These are phyloP conservation scores for Xylaria digitata DNA, from an alignment of 2,329 filamentous ascomycete species.

Conservation along the genomic window DNA sequence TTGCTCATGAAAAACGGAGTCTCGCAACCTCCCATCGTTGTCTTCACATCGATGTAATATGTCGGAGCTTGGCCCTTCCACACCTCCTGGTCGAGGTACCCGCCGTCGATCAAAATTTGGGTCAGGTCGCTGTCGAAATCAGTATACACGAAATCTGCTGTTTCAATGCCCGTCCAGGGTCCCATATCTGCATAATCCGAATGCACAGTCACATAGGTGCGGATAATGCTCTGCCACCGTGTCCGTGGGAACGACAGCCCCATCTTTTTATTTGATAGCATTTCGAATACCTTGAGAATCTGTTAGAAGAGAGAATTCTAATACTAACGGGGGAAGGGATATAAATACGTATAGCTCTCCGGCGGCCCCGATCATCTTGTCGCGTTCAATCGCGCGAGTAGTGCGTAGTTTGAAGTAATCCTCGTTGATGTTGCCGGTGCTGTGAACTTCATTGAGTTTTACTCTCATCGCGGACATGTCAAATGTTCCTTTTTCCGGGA, in stretches of 20 bases:
- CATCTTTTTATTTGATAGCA: conserved; percentile 8
- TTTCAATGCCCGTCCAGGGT: conserved; percentile 13
- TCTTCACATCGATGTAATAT: conserved; percentile 16
- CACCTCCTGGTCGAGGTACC: not conserved
- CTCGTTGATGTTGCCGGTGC: not conserved
- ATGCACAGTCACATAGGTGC: conserved; percentile 10
- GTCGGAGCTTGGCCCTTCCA: conserved; percentile 5
- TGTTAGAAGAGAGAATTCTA: not conserved
- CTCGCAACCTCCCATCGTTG: conserved; percentile 6
- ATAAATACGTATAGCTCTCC: conserved; percentile 20
- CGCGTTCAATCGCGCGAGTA: not conserved
- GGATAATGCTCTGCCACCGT: conserved; percentile 18
- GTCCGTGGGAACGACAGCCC: conserved; percentile 6
- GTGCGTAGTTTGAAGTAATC: conserved; percentile 17
- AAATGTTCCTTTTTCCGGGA: conserved; percentile 1
- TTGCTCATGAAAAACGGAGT: conserved; percentile 17
- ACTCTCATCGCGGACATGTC: not conserved
- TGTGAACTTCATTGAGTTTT: not conserved
- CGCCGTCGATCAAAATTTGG: not conserved
- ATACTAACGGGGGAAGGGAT: not conserved
- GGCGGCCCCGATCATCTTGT: conserved; percentile 21
- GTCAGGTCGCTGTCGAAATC: conserved; percentile 13
- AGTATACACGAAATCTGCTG: conserved; percentile 12
- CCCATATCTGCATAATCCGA: conserved; percentile 5
- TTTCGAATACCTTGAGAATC: not conserved